Conservation (phyloP, 345 rosid genomes). For the Corchorus olitorius region DNA sequence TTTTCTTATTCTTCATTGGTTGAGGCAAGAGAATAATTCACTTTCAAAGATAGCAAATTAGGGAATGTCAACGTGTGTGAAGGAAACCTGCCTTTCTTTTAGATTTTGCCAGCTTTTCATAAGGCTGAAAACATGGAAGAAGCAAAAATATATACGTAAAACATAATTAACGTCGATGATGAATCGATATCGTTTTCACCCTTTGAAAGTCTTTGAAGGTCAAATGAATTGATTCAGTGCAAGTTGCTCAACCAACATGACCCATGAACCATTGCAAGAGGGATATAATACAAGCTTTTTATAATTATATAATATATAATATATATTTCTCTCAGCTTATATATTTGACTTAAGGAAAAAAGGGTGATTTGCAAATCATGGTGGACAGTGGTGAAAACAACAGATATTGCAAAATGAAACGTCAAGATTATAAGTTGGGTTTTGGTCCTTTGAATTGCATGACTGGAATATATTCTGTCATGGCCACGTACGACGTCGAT, state of each 20-base stretch:
- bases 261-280: neutral
- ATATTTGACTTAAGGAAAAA: neutral
- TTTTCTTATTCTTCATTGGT: neutral
- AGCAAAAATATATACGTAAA: neutral
- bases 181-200: neutral
- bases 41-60: neutral
- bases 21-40: conserved; percentile 3
- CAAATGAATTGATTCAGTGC: conserved; percentile 28
- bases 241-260: conserved; percentile 17
- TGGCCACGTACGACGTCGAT: no score
- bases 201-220: conserved; percentile 1
- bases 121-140: neutral
- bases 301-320: no score
- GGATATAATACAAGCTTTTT: no score
- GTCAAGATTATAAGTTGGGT: neutral
- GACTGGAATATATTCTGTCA: conserved; percentile 4
- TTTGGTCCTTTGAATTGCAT: neutral
- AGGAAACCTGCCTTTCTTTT: neutral
- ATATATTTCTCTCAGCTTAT: neutral
- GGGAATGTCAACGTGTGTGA: neutral
- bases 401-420: neutral
- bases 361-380: neutral
- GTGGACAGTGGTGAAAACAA: neutral
- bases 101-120: neutral
- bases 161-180: neutral